Base-by-base conservation (phyloP, 2,329 filamentous ascomycete genomes). In the Penicillium sclerotiorum region DNA sequence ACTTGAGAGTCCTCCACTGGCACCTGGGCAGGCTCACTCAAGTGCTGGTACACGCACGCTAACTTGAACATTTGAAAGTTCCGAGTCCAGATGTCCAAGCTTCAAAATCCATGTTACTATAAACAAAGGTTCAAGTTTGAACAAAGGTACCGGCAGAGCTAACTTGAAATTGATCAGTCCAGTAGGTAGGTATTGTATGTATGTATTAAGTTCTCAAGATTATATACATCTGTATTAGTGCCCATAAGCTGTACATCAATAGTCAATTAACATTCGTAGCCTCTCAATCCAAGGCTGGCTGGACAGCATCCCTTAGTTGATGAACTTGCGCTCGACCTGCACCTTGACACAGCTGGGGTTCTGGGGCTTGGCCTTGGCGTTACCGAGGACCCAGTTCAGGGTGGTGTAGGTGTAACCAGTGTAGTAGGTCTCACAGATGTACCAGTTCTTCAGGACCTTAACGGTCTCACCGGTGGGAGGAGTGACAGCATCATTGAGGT, bases 331-430 rank as follows among this genome's bases (percentile, higher is more conserved):
- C 54, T 67, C 65, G 7, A 79, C 74, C 41, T 68, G 61, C 8
- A 77, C 74, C 45, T 69, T 70, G 15, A 66, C 58, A 61, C 77
- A 79, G 33, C 63, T 73, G 8, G 76, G 75, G 56, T 78, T 78
- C 60, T 79, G 65, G 5, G 76, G 74, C 50, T 63, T 57, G 6
- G 36, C 60, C 8, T 58, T 52, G 5, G 33, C 52, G 37, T 55
- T 39, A 1, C 76, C 76, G 43, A 76, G 38, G 2, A 66, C 68
- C 74, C 75, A 79, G 25, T 65, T 68, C 38, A 79, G 48, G 13
- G 71, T 74, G n/a, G 56, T 54, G 55, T 79, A 79, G 20, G 47
- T 45, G 53, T 79, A 79, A 13, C 63, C 69, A 1, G 42, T 18
- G 53, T 63, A 72, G 41, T 73, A 67, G 1, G 74, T 78, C 33